phyloP scores from a whole-genome alignment of 257 asterid species.

The Nemophila menziesii region DNA sequence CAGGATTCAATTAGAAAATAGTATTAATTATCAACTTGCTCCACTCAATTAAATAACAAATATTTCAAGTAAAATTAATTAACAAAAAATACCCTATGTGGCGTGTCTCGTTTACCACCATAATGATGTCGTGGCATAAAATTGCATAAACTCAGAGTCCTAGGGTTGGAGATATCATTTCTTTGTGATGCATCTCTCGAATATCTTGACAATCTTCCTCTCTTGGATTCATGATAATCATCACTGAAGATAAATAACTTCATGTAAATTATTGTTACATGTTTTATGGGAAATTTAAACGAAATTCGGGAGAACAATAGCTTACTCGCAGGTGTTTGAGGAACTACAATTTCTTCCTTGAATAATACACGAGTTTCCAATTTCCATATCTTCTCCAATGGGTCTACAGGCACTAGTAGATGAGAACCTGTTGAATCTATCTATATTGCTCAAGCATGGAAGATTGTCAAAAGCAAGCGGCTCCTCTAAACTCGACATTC shows the following conservation, averaged over 20 bases:
- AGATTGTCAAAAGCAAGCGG: constrained; percentile 83
- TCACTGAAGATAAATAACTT: constrained; percentile 42
- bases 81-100: constrained; percentile 38
- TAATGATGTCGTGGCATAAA: constrained; percentile 28
- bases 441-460: constrained; percentile 71
- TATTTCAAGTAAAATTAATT: not conserved
- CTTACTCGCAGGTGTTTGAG: constrained; percentile 74
- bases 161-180: constrained; percentile 16
- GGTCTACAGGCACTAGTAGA: constrained; percentile 83
- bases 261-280: constrained; percentile 1
- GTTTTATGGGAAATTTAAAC: constrained; percentile 4
- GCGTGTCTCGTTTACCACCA: constrained; percentile 24
- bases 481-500: constrained; percentile 95
- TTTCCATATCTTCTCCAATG: constrained; percentile 46
- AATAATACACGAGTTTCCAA: constrained; percentile 67
- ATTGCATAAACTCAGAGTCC: constrained; percentile 41
- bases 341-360: constrained; percentile 90
- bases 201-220: constrained; percentile 46
- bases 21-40: not conserved
- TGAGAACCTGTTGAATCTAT: constrained; percentile 46
- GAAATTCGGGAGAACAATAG: constrained; percentile 1
- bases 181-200: constrained; percentile 25
- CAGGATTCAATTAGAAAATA: constrained; percentile 6
- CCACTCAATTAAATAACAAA: not conserved
- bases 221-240: constrained; percentile 43